Evolutionary conservation across 306 rosid genomes (phyloP).

Genomic region (Boehmeria nivea): DNA sequence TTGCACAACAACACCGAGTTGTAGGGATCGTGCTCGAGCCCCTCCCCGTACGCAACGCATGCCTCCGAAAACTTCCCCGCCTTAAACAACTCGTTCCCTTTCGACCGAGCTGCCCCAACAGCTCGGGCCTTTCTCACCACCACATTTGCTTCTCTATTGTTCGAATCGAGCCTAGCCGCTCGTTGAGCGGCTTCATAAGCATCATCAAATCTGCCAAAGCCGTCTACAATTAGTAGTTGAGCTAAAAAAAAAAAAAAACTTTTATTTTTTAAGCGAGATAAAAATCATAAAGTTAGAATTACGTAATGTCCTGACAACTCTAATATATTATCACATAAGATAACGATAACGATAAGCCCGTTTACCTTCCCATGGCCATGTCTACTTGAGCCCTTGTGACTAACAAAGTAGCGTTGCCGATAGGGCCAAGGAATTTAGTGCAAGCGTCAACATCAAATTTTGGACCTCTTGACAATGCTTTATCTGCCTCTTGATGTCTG

Average conservation of each 20-base stretch:
- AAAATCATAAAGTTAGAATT: too few species aligned
- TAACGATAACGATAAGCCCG: too few species aligned
- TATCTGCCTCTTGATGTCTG: conserved; percentile 74
- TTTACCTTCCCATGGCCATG: conserved; percentile 64
- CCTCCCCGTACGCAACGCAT: conserved; percentile 58
- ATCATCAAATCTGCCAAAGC: conserved; percentile 51
- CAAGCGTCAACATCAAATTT: conserved; percentile 56
- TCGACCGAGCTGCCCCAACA: conserved; percentile 48
- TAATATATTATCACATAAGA: too few species aligned
- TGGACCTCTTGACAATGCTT: conserved; percentile 55
- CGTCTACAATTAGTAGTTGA: too few species aligned
- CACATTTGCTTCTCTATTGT: conserved; percentile 44
- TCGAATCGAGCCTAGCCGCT: conserved; percentile 58
- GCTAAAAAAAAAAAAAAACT: too few species aligned
- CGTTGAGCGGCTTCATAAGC: conserved; percentile 59
- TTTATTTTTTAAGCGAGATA: too few species aligned
- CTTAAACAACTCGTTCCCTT: conserved; percentile 71
- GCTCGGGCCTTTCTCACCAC: conserved; percentile 46
- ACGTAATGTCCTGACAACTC: too few species aligned
- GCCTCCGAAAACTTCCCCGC: conserved; percentile 70
- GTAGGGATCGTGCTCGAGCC: conserved; percentile 65
- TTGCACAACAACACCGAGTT: conserved; percentile 71
- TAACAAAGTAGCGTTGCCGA: conserved; percentile 56
- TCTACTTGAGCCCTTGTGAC: conserved; percentile 60
- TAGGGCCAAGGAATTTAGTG: conserved; percentile 69